Conservation (phyloP, 2,329 filamentous ascomycete species). For the Neoarthrinium moseri region DNA sequence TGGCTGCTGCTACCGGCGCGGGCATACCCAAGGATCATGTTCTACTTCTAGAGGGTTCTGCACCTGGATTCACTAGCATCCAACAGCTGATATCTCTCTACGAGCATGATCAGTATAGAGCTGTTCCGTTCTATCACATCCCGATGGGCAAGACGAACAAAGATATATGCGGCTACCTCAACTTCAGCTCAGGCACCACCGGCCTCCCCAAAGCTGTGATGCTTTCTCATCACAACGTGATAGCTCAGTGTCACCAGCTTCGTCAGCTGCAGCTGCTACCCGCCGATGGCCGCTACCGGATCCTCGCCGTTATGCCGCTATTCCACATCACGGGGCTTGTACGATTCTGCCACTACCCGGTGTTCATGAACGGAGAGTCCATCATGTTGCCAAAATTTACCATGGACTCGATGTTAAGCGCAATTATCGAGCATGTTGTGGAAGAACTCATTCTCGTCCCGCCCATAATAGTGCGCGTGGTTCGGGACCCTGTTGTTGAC, state of each 20-base stretch:
- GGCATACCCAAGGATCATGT: constrained; percentile 50
- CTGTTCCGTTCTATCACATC: constrained; percentile 1
- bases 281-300: constrained; percentile 6
- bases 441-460: constrained; percentile 23
- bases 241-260: constrained; percentile 14
- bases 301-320: constrained; percentile 10
- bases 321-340: constrained; percentile 20
- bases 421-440: constrained; percentile 17
- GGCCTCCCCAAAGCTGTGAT: constrained; percentile 13
- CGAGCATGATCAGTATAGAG: background rate
- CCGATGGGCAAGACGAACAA: constrained; percentile 7
- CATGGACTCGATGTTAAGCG: constrained; percentile 17
- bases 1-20: constrained; percentile 50
- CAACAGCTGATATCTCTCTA: constrained; percentile 27
- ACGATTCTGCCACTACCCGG: constrained; percentile 16
- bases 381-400: constrained; percentile 22
- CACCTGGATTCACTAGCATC: constrained; percentile 46
- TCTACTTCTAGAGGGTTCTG: constrained; percentile 51
- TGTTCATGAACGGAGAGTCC: constrained; percentile 18
- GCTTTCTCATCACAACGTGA: constrained; percentile 14
- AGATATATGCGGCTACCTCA: constrained; percentile 11
- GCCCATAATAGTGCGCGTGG: constrained; percentile 21
- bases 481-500: constrained; percentile 17
- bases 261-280: constrained; percentile 10
- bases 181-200: constrained; percentile 14